phyloP scores from a whole-genome alignment of 768 basidiomycete species.

The Serendipita sp. region DNA sequence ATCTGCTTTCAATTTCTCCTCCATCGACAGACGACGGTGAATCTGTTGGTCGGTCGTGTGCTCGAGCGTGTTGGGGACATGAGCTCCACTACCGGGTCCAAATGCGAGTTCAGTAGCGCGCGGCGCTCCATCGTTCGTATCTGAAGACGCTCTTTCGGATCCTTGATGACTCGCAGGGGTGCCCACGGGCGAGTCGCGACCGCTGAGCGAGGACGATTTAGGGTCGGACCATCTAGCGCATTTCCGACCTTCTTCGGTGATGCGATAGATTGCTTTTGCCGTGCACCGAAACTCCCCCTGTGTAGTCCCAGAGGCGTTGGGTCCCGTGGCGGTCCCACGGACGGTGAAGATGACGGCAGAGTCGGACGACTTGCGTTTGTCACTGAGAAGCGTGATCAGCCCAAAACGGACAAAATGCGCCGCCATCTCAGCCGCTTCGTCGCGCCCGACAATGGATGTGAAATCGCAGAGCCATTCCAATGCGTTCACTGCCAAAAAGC shows the following conservation, averaged over 20 bases:
- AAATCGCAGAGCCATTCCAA: conserved; percentile 97
- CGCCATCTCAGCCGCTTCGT: conserved; percentile 94
- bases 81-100: conserved; percentile 16
- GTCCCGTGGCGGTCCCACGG: conserved; percentile 41
- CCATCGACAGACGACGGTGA: conserved; percentile 61
- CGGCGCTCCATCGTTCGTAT: conserved; percentile 7
- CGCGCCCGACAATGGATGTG: conserved; percentile 85
- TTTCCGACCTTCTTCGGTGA: conserved; percentile 81
- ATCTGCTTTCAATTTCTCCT: conserved; percentile 47
- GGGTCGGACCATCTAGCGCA: conserved; percentile 65
- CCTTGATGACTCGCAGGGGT: conserved; percentile 36
- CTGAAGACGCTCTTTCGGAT: conserved; percentile 3
- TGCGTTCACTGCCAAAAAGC: conserved; percentile 73
- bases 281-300: conserved; percentile 94
- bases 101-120: conserved; percentile 8
- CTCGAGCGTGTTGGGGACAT: conserved; percentile 30
- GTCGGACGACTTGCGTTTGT: conserved; percentile 81
- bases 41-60: conserved; percentile 50
- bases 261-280: conserved; percentile 83
- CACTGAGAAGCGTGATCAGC: conserved; percentile 72
- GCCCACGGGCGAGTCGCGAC: neutral
- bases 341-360: conserved; percentile 89
- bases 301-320: conserved; percentile 37
- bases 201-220: neutral
- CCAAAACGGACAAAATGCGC: conserved; percentile 96